A percentile compares a stretch with the other conserved stretches of the same genome.
Evolutionary conservation across 441 rosid species (phyloP).

Genomic region (Raphanus hybrid): DNA sequence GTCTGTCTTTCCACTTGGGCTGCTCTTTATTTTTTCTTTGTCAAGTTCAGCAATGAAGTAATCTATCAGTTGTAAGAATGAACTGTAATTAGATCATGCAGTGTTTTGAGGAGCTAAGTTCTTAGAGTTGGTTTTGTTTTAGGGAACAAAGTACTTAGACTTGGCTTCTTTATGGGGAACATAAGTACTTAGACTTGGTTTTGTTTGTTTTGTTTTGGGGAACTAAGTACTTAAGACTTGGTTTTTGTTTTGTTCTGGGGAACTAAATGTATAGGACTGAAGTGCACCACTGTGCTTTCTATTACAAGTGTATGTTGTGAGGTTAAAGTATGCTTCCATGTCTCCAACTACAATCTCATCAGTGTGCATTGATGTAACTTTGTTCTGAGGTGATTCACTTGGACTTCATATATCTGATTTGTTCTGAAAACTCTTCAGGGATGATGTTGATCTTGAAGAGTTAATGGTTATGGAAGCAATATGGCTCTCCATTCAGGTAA

Average conservation of each 20-base stretch:
- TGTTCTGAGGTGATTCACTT: conserved; percentile 3
- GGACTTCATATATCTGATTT: conserved; percentile 10
- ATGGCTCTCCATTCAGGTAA: conserved; percentile 94
- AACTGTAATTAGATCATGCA: neutral
- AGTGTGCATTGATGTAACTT: conserved; percentile 1
- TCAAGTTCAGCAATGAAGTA: neutral
- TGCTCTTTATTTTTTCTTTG: neutral
- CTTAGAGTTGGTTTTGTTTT: neutral
- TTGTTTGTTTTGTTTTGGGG: neutral
- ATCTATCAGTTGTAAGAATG: conserved; percentile 6
- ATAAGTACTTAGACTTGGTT: neutral
- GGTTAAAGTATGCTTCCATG: conserved; percentile 9
- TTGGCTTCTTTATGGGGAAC: no score
- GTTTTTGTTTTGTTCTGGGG: neutral
- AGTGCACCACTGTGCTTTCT: conserved; percentile 4
- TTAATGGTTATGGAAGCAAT: conserved; percentile 97
- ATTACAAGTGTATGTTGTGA: neutral
- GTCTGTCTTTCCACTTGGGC: conserved; percentile 42
- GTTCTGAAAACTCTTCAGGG: conserved; percentile 54
- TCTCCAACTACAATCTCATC: neutral
- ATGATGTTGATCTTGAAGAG: conserved; percentile 92
- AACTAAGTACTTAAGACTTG: neutral
- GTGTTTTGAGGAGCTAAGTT: neutral
- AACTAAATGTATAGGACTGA: no score
- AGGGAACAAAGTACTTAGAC: no score